phyloP scores from a whole-genome alignment of 2,329 filamentous ascomycete species.

The Penicillium sp. region DNA sequence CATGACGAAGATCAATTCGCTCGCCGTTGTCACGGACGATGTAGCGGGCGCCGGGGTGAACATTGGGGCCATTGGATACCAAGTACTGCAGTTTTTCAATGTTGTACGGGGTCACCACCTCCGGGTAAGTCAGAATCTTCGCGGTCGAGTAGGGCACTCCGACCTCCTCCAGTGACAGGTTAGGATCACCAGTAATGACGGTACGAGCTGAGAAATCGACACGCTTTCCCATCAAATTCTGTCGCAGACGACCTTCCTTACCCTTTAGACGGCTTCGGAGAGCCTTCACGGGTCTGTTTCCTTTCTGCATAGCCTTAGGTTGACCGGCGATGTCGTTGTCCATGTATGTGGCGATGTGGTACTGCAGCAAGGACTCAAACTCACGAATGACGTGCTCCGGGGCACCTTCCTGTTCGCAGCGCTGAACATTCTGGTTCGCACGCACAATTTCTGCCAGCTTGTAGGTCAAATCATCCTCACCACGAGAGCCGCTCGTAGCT shows the following conservation, averaged over 20 bases:
- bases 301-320: conserved; percentile 93
- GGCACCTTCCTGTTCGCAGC: conserved; percentile 86
- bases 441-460: conserved; percentile 98
- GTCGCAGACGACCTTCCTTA: conserved; percentile 95
- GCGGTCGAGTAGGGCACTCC: conserved; percentile 94
- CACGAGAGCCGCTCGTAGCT: conserved; percentile 84
- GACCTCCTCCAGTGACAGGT: conserved; percentile 93
- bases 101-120: conserved; percentile 97
- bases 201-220: conserved; percentile 99
- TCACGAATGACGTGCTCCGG: conserved; percentile 87
- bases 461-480: conserved; percentile 98
- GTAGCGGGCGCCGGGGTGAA: conserved; percentile 94
- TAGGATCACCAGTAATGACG: conserved; percentile 98
- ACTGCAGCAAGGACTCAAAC: conserved; percentile 89
- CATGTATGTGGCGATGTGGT: conserved; percentile 99
- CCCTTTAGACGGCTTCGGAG: conserved; percentile 97
- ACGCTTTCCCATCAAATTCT: conserved; percentile 99
- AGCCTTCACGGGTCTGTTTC: conserved; percentile 91
- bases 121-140: conserved; percentile 88
- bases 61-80: conserved; percentile 89
- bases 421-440: conserved; percentile 90
- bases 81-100: conserved; percentile 86
- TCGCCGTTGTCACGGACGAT: conserved; percentile 92
- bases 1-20: conserved; percentile 90
- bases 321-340: conserved; percentile 98